phyloP scores from a whole-genome alignment of 129 eudicot species.

The Artemisia annua region DNA sequence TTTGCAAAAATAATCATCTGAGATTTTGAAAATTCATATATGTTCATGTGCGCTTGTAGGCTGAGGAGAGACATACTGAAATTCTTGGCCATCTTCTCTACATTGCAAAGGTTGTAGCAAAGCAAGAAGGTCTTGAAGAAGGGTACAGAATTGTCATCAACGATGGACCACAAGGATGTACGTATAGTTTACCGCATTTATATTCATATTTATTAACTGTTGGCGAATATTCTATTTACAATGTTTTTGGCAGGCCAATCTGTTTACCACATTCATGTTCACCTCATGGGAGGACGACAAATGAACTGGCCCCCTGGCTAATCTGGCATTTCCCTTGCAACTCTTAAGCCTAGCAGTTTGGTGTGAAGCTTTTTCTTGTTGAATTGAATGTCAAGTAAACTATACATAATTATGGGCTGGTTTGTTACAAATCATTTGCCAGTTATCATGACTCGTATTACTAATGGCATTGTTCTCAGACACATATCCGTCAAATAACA shows the following conservation, averaged over 20 bases:
- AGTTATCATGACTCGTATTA: not conserved
- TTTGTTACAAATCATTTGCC: not conserved
- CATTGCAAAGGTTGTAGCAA: constrained; percentile 89
- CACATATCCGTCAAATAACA: constrained; percentile 7
- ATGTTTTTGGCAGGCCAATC: constrained; percentile 77
- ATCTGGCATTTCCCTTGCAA: constrained; percentile 20
- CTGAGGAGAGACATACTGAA: constrained; percentile 88
- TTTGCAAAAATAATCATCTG: not conserved
- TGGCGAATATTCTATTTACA: not conserved
- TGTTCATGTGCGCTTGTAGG: constrained; percentile 37
- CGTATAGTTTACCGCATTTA: constrained; percentile 15
- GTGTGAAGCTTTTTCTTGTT: constrained; percentile 1
- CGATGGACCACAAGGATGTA: constrained; percentile 96
- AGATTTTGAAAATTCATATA: not conserved
- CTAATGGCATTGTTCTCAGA: constrained; percentile 16
- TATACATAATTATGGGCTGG: constrained; percentile 14
- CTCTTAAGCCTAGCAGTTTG: constrained; percentile 18
- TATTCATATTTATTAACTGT: not conserved
- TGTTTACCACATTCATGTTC: constrained; percentile 86
- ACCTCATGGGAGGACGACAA: constrained; percentile 96
- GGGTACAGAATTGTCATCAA: constrained; percentile 93
- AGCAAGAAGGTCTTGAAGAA: constrained; percentile 92
- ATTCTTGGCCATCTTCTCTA: constrained; percentile 89
- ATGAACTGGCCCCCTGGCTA: constrained; percentile 99
- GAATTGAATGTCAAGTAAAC: constrained; percentile 14